A percentile compares a stretch with the other conserved stretches of the same genome.
Evolutionary conservation across 192 early-diverging fungal genomes (phyloP).

Genomic region (Gaertneriomyces sp.): DNA sequence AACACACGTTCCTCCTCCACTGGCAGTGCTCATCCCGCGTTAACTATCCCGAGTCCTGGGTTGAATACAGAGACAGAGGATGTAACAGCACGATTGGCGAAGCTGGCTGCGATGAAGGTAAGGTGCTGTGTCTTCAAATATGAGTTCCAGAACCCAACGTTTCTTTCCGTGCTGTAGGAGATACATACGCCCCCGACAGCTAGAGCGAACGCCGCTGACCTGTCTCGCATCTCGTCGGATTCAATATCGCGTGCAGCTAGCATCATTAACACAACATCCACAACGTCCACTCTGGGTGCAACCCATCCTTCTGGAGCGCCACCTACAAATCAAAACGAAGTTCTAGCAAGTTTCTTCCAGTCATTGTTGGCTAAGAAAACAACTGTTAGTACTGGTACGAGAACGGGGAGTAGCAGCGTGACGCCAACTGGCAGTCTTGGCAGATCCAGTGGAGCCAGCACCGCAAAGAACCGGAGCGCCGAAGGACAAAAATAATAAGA

Average conservation of each 20-base stretch:
- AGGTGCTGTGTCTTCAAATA: too few species aligned
- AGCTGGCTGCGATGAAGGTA: slow-evolving; percentile 36
- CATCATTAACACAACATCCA: background rate
- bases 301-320: background rate
- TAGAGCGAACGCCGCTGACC: too few species aligned
- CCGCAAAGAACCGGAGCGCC: too few species aligned
- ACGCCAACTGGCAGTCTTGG: too few species aligned
- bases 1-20: too few species aligned
- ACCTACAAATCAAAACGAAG: slow-evolving; percentile 55
- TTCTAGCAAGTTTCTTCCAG: slow-evolving; percentile 87
- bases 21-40: too few species aligned
- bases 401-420: background rate
- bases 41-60: too few species aligned
- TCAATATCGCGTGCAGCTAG: slow-evolving; percentile 19
- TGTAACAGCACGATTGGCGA: slow-evolving; percentile 34
- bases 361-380: slow-evolving; percentile 50
- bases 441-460: too few species aligned
- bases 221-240: slow-evolving; percentile 6
- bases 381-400: slow-evolving; percentile 1
- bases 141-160: too few species aligned
- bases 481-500: too few species aligned
- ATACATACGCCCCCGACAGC: too few species aligned
- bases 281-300: slow-evolving; percentile 2
- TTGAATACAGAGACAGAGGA: slow-evolving; percentile 24
- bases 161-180: too few species aligned